Conservation (phyloP, 1,284 basidiomycete genomes). For the Trichosporon sp. region DNA sequence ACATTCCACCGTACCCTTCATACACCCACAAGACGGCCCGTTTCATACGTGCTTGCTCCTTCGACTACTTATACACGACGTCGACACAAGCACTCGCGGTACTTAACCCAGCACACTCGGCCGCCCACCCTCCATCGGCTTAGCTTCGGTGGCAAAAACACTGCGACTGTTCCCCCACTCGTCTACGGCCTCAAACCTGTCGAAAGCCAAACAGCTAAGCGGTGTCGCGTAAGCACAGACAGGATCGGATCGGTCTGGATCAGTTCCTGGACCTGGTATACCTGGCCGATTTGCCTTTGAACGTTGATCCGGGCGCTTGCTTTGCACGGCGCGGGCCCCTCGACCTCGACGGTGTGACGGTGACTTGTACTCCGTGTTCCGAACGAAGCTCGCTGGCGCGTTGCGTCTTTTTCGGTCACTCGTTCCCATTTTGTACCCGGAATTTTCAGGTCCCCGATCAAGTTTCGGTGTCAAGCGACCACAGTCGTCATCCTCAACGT, state of each 20-base stretch:
- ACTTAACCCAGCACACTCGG: not conserved
- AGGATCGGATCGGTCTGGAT: not conserved
- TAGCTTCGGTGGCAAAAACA: not conserved
- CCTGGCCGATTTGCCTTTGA: not conserved
- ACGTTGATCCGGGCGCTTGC: constrained; percentile 2
- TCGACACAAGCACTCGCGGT: not conserved
- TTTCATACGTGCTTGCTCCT: constrained; percentile 2
- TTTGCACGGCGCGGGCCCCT: not conserved
- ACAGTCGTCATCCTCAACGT: not conserved
- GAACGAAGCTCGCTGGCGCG: constrained; percentile 2
- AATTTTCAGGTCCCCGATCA: not conserved
- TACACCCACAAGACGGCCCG: not conserved
- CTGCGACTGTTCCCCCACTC: not conserved
- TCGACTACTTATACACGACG: constrained; percentile 3
- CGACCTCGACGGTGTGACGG: not conserved
- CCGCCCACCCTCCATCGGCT: not conserved
- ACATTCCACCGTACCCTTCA: not conserved
- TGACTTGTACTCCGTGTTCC: not conserved
- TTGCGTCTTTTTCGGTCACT: not conserved
- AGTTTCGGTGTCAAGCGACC: not conserved
- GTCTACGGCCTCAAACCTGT: not conserved
- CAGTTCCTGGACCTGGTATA: not conserved
- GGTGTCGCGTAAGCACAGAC: not conserved
- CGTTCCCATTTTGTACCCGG: not conserved
- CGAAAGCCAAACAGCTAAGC: not conserved